These are phyloP conservation scores for Podaxis mareebaensis DNA, from an alignment of 768 basidiomycete genomes.

Conservation along the genomic window DNA sequence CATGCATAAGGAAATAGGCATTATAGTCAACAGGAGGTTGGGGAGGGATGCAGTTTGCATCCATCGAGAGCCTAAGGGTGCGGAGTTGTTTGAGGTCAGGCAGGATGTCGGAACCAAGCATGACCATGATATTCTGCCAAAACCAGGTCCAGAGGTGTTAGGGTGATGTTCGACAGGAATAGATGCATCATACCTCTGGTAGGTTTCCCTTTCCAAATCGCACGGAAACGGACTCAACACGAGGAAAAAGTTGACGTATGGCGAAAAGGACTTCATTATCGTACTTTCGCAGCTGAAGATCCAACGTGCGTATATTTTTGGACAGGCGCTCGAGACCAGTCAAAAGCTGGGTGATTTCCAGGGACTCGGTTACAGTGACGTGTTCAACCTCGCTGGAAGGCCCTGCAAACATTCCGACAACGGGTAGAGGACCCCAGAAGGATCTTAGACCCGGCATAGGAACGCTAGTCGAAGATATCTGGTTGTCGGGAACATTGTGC, in stretches of 20 bases:
- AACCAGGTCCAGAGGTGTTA: not conserved
- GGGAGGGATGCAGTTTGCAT: constrained; percentile 16
- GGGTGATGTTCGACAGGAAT: not conserved
- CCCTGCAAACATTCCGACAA: constrained; percentile 23
- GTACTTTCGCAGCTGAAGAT: constrained; percentile 28
- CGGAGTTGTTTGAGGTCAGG: constrained; percentile 25
- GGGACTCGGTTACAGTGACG: constrained; percentile 24
- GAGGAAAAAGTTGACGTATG: constrained; percentile 25
- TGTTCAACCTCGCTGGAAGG: constrained; percentile 19
- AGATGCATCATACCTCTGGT: constrained; percentile 22
- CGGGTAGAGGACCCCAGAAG: constrained; percentile 28
- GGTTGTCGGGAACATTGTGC: constrained; percentile 29
- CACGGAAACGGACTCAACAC: constrained; percentile 22
- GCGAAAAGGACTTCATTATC: constrained; percentile 34
- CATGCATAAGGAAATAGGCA: constrained; percentile 13
- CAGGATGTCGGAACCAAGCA: constrained; percentile 30
- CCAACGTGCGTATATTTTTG: constrained; percentile 21
- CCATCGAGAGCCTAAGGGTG: constrained; percentile 25
- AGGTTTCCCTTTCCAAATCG: constrained; percentile 25
- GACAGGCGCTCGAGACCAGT: constrained; percentile 26
- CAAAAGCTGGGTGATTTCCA: constrained; percentile 21
- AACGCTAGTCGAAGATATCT: constrained; percentile 23
- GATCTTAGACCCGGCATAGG: constrained; percentile 26
- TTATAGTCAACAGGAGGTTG: constrained; percentile 15
- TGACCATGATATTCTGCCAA: constrained; percentile 29